Percentiles rank a stretch among this genome's conserved stretches.
Evolutionary conservation across 495 filamentous ascomycete species (phyloP).

Genomic region (Xylaria sp.): DNA sequence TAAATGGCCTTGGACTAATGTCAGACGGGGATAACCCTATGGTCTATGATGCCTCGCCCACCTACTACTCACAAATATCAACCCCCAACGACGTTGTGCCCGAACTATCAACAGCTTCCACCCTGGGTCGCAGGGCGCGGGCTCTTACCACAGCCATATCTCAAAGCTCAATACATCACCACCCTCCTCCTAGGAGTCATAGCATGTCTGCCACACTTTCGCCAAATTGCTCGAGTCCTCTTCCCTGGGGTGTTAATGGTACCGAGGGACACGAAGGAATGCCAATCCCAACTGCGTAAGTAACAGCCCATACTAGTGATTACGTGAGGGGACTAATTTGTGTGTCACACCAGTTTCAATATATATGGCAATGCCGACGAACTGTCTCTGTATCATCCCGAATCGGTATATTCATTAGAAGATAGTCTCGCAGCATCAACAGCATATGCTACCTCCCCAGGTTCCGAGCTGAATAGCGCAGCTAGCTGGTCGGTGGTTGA

Average conservation of each 20-base stretch:
- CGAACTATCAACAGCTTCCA: slow-evolving; percentile 31
- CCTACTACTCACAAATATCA: slow-evolving; percentile 38
- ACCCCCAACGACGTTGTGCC: slow-evolving; percentile 37
- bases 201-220: slow-evolving; percentile 40
- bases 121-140: slow-evolving; percentile 32
- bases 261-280: slow-evolving; percentile 35
- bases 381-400: slow-evolving; percentile 37
- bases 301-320: background rate
- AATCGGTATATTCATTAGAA: slow-evolving; percentile 39
- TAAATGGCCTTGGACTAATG: slow-evolving; percentile 36
- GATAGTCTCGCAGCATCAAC: slow-evolving; percentile 34
- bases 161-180: slow-evolving; percentile 31
- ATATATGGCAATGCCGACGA: slow-evolving; percentile 38
- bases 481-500: slow-evolving; percentile 38
- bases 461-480: slow-evolving; percentile 38
- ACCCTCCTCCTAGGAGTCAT: slow-evolving; percentile 38
- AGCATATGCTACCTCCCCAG: slow-evolving; percentile 40
- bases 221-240: slow-evolving; percentile 34
- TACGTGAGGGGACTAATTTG: slow-evolving; percentile 4
- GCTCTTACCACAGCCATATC: slow-evolving; percentile 36
- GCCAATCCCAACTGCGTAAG: slow-evolving; percentile 37
- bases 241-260: slow-evolving; percentile 36
- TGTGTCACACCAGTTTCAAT: slow-evolving; percentile 29
- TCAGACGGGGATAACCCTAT: slow-evolving; percentile 37
- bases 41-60: slow-evolving; percentile 31